Evolutionary conservation across 1,284 basidiomycete species (phyloP), one percentile per base, ranked within the genome.

Genomic region (Cutaneotrichosporon daszewskae): DNA sequence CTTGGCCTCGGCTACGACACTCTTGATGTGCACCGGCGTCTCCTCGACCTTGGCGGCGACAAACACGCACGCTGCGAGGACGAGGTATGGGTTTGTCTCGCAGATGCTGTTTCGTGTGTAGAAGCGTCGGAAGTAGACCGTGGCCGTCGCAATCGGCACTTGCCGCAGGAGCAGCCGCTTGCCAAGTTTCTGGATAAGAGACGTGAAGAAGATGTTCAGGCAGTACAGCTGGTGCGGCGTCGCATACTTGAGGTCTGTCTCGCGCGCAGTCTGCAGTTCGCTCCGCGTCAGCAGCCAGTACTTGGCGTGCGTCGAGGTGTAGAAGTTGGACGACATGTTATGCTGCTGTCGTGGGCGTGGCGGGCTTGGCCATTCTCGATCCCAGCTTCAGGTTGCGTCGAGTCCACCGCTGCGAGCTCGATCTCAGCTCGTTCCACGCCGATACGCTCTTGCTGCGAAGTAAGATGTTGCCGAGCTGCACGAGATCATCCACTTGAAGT

Each of bases 21-120:
- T 85, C 73, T 95, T 95, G 73, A 97, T 90, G 64, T 95, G 91
- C 0, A 92, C 79, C 0, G 94, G 91, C 0, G 84, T 87, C 67
- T 98, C 94, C 62, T 98, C 94, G 0, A 91, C 88, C 68, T 98
- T 98, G 4, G 91, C 87, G 3, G 94, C 91, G 19, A 97, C 84
- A 68, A 96, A 97, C 51, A 87, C 84, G 70, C 92, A 97, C 0
- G 91, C 88, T 0, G 90, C 83, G 26, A 90, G 82, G 31, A 97
- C 90, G 38, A 94, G 76, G 60, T 89, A 92, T 0, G 88, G 89
- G 57, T 96, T 91, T 0, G 91, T 92, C 62, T 95, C 89, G 71
- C 85, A 89, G 63, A 90, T 94, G 2, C 81, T 78, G 65, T 91
- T 95, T 74, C 91, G 90, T 55, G 92, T 74, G 68, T 97, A 98